A percentile compares a stretch with the other conserved stretches of the same genome.
Evolutionary conservation across 495 filamentous ascomycete species (phyloP).

Genomic region (Xylaria curta): DNA sequence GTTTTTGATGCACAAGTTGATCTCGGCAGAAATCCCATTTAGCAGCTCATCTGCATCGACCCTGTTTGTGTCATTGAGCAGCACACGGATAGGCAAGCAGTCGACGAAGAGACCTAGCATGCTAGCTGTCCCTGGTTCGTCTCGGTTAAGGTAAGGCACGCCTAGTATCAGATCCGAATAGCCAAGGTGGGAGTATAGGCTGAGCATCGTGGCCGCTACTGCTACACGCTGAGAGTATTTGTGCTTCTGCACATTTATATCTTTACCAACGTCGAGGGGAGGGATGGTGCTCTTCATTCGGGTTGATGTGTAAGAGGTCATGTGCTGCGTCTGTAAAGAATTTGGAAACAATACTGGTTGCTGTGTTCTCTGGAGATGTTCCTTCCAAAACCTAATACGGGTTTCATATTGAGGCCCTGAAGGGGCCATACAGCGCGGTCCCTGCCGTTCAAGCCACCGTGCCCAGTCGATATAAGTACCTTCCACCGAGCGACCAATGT

Average conservation of each 20-base stretch:
- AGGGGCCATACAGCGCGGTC: background rate
- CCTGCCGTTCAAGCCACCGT: background rate
- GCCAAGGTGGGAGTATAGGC: background rate
- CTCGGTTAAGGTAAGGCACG: background rate
- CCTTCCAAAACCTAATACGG: background rate
- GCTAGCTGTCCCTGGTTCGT: background rate
- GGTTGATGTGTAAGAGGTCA: background rate
- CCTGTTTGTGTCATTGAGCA: background rate
- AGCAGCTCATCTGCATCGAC: background rate
- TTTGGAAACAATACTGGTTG: background rate
- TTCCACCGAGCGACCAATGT: background rate
- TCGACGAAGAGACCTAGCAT: background rate
- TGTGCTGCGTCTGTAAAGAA: background rate
- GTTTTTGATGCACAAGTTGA: background rate
- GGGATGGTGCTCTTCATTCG: background rate
- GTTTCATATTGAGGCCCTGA: background rate
- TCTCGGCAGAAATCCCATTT: background rate
- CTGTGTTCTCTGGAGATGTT: background rate
- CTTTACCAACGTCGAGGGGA: background rate
- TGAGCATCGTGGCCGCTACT: background rate
- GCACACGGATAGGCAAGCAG: background rate
- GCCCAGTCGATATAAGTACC: background rate
- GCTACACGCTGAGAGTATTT: background rate
- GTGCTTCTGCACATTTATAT: background rate
- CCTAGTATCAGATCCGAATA: background rate